These are phyloP conservation scores for Hyphopichia wangnamkhiaoensis DNA, from an alignment of 1,139 yeast genomes.

Conservation along the genomic window DNA sequence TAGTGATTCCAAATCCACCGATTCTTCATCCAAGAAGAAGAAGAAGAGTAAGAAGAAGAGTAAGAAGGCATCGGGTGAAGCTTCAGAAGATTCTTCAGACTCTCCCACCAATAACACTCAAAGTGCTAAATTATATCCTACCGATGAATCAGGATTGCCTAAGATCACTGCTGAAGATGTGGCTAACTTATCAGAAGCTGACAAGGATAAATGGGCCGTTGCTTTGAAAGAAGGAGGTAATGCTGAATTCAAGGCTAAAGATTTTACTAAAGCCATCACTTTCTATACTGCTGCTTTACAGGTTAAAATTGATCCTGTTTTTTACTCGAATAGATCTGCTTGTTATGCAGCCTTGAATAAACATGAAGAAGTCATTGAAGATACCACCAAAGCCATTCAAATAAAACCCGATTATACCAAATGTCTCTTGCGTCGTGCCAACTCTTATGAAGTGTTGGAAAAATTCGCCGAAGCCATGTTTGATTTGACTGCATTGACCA, in stretches of 20 bases:
- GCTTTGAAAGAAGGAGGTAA: slow-evolving; percentile 91
- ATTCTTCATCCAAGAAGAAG: slow-evolving; percentile 26
- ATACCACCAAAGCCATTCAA: slow-evolving; percentile 81
- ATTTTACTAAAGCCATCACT: slow-evolving; percentile 70
- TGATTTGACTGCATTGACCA: slow-evolving; percentile 84
- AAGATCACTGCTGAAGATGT: slow-evolving; percentile 50
- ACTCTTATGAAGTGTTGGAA: slow-evolving; percentile 82
- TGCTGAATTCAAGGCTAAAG: slow-evolving; percentile 67
- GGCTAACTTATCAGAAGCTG: slow-evolving; percentile 46
- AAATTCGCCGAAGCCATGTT: slow-evolving; percentile 82
- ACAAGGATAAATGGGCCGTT: slow-evolving; percentile 69
- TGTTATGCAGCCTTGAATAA: slow-evolving; percentile 84
- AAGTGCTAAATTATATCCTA: slow-evolving; percentile 40
- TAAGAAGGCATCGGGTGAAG: slow-evolving; percentile 18
- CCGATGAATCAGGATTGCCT: slow-evolving; percentile 57
- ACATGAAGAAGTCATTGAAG: slow-evolving; percentile 80
- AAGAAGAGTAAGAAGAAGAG: slow-evolving; percentile 39
- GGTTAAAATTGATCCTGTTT: slow-evolving; percentile 80
- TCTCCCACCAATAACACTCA: slow-evolving; percentile 11
- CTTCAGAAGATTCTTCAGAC: slow-evolving; percentile 11
- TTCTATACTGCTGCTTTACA: slow-evolving; percentile 77
- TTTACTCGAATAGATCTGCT: slow-evolving; percentile 92
- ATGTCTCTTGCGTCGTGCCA: slow-evolving; percentile 77
- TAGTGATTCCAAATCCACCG: slow-evolving; percentile 13
- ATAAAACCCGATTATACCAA: slow-evolving; percentile 89